Percentiles rank a stretch among this genome's conserved stretches.
Evolutionary conservation across 257 asterid genomes (phyloP).

Genomic region (Salvia splendens): DNA sequence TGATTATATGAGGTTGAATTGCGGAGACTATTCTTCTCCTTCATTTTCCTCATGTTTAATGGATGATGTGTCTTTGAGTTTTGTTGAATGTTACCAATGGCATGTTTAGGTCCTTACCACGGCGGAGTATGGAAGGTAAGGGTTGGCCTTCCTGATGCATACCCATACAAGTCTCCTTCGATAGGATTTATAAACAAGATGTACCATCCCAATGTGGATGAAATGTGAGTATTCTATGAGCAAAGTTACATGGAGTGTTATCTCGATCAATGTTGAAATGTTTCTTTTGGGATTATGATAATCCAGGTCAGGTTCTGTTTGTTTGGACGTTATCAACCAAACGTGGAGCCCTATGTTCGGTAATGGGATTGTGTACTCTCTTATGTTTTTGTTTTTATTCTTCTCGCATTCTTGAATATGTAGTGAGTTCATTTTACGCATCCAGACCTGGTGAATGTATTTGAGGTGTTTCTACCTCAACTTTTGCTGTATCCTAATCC

Average conservation of each 20-base stretch:
- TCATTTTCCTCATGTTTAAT: conserved; percentile 1
- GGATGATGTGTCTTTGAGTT: neutral
- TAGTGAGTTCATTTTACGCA: neutral
- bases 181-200: conserved; percentile 91
- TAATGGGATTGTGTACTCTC: conserved; percentile 37
- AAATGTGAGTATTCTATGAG: conserved; percentile 60
- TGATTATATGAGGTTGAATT: conserved; percentile 8
- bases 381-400: conserved; percentile 5
- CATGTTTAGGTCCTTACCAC: conserved; percentile 74
- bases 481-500: conserved; percentile 82
- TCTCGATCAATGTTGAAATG: conserved; percentile 9
- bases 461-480: conserved; percentile 85
- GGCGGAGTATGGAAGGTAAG: conserved; percentile 95
- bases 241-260: neutral
- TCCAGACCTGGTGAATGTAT: conserved; percentile 77
- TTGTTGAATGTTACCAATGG: conserved; percentile 30
- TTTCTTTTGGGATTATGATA: conserved; percentile 21
- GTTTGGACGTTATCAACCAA: conserved; percentile 96
- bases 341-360: conserved; percentile 99
- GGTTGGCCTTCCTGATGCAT: conserved; percentile 97
- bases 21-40: neutral
- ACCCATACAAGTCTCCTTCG: conserved; percentile 97
- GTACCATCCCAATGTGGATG: conserved; percentile 97
- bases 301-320: conserved; percentile 96
- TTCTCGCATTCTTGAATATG: neutral